These are phyloP conservation scores for Seiridium cupressi DNA, from an alignment of 2,329 filamentous ascomycete genomes.

Conservation along the genomic window DNA sequence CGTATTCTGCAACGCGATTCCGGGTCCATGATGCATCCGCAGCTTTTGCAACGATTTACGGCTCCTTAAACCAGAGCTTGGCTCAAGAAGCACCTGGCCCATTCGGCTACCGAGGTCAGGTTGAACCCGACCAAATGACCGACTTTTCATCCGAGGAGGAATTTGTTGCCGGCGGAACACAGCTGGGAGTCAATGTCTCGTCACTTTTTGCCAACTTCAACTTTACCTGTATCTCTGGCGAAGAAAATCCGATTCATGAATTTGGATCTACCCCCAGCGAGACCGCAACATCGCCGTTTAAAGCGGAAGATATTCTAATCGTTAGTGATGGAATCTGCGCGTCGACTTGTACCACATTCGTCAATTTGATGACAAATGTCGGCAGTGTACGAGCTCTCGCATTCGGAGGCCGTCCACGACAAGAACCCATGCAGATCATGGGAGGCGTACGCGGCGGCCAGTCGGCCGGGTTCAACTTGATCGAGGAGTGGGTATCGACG, in stretches of 20 bases:
- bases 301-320: slow-evolving; percentile 37
- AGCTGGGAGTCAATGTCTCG: no score
- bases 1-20: background rate
- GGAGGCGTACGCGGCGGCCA: slow-evolving; percentile 58
- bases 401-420: slow-evolving; percentile 54
- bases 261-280: background rate
- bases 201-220: no score
- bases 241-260: background rate
- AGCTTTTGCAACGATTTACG: background rate
- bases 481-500: background rate
- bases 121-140: no score
- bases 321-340: slow-evolving; percentile 56
- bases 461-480: slow-evolving; percentile 22
- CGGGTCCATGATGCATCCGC: background rate
- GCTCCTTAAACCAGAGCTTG: background rate
- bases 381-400: slow-evolving; percentile 54
- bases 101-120: no score
- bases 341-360: slow-evolving; percentile 59
- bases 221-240: background rate
- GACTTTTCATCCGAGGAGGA: no score
- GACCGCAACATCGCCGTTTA: slow-evolving; percentile 23
- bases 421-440: slow-evolving; percentile 52
- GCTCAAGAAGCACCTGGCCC: background rate
- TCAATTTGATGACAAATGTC: slow-evolving; percentile 49
- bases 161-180: no score